A percentile compares a stretch with the other conserved stretches of the same genome.
These are phyloP conservation scores for Salix suchowensis DNA, from an alignment of 345 rosid species.

Conservation along the genomic window DNA sequence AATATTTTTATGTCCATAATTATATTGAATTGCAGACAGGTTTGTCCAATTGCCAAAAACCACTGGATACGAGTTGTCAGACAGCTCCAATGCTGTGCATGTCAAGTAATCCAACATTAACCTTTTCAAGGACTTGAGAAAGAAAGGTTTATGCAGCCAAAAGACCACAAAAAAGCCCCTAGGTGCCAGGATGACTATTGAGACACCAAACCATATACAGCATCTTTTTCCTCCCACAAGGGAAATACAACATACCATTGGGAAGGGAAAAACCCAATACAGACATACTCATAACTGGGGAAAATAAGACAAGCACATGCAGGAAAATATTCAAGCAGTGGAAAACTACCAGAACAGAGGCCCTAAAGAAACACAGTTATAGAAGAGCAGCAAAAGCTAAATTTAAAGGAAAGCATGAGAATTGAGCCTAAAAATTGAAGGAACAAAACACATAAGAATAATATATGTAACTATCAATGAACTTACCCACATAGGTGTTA, in stretches of 20 bases:
- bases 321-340: not conserved
- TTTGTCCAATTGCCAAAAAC: not conserved
- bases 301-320: not conserved
- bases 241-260: not conserved
- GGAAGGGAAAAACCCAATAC: not conserved
- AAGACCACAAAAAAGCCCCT: not conserved
- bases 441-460: not conserved
- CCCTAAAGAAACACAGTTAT: not conserved
- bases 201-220: not conserved
- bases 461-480: not conserved
- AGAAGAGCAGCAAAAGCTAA: not conserved
- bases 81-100: not conserved
- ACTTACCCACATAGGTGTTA: conserved; percentile 99
- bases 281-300: not conserved
- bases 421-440: conserved; percentile 35
- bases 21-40: not conserved
- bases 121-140: not conserved
- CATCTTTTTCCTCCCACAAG: not conserved
- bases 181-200: not conserved
- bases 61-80: not conserved
- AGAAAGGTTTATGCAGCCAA: not conserved
- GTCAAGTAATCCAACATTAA: not conserved
- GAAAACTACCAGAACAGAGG: not conserved
- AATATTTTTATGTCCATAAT: too few relatives aligned
- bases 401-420: not conserved